phyloP scores from a whole-genome alignment of 2,329 filamentous ascomycete species.

The Diaporthe vexans region DNA sequence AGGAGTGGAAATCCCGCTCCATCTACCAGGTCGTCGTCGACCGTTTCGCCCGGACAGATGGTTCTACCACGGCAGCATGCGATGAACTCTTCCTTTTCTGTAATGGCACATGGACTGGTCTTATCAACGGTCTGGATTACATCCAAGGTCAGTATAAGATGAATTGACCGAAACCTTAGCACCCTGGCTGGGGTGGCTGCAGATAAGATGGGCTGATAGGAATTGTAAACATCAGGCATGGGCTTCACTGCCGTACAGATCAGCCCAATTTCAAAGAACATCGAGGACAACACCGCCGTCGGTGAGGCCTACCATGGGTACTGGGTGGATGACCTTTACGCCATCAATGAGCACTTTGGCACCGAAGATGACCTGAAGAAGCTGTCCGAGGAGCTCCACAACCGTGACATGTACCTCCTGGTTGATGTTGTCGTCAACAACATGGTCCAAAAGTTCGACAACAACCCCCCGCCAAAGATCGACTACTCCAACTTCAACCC shows the following conservation, averaged over 20 bases:
- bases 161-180: not conserved
- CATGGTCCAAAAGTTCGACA: slow-evolving; percentile 59
- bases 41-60: slow-evolving; percentile 64
- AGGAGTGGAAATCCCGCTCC: slow-evolving; percentile 65
- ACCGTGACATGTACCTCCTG: slow-evolving; percentile 58
- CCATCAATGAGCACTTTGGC: slow-evolving; percentile 71
- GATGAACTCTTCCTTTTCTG: slow-evolving; percentile 64
- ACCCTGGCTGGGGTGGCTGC: slow-evolving; percentile 3
- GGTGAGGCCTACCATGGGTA: slow-evolving; percentile 66
- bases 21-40: slow-evolving; percentile 73
- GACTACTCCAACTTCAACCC: slow-evolving; percentile 57
- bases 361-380: slow-evolving; percentile 70
- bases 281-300: slow-evolving; percentile 50
- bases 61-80: slow-evolving; percentile 60
- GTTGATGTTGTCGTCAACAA: slow-evolving; percentile 70
- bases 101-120: slow-evolving; percentile 71
- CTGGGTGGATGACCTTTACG: slow-evolving; percentile 64
- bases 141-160: slow-evolving; percentile 60
- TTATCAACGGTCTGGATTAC: slow-evolving; percentile 72
- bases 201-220: slow-evolving; percentile 17
- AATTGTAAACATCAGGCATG: slow-evolving; percentile 53
- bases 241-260: slow-evolving; percentile 73
- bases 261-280: slow-evolving; percentile 66
- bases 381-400: slow-evolving; percentile 60
- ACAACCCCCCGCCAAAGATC: slow-evolving; percentile 57